A percentile compares a stretch with the other conserved stretches of the same genome.
These are phyloP conservation scores for Talaromyces albobiverticillius DNA, from an alignment of 2,329 filamentous ascomycete genomes.

Conservation along the genomic window DNA sequence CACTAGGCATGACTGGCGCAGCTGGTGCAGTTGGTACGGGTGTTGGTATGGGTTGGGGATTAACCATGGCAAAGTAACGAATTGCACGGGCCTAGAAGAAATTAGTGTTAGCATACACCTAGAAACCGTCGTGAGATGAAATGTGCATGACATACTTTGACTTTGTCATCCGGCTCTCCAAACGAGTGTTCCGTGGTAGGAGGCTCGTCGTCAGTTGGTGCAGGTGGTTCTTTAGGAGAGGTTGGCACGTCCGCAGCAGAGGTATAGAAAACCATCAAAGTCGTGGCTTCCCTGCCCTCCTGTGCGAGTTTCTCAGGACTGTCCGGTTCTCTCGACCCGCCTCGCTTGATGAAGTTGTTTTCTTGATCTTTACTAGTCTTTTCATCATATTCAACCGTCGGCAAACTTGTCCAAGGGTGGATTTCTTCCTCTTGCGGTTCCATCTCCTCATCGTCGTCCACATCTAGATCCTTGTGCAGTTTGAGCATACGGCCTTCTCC, in stretches of 20 bases:
- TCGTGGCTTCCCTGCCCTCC: constrained; percentile 45
- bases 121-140: background rate
- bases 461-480: constrained; percentile 53
- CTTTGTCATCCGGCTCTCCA: constrained; percentile 40
- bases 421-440: constrained; percentile 40
- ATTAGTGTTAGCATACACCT: constrained; percentile 14
- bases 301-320: constrained; percentile 44
- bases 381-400: constrained; percentile 36
- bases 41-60: constrained; percentile 26
- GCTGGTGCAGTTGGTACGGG: constrained; percentile 18
- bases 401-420: constrained; percentile 31
- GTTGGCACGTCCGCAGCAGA: constrained; percentile 45
- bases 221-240: constrained; percentile 47
- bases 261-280: constrained; percentile 49
- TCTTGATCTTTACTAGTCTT: constrained; percentile 32
- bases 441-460: constrained; percentile 58
- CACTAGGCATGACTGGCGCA: constrained; percentile 15
- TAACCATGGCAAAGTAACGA: constrained; percentile 37
- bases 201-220: constrained; percentile 35
- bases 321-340: constrained; percentile 36
- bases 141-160: constrained; percentile 32
- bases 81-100: constrained; percentile 36
- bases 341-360: constrained; percentile 42
- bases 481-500: constrained; percentile 54
- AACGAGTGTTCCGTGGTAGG: constrained; percentile 36